Percentiles rank a stretch among this genome's conserved stretches.
Conservation (phyloP, 495 filamentous ascomycete species). For the Clavariopsis aquatica region DNA sequence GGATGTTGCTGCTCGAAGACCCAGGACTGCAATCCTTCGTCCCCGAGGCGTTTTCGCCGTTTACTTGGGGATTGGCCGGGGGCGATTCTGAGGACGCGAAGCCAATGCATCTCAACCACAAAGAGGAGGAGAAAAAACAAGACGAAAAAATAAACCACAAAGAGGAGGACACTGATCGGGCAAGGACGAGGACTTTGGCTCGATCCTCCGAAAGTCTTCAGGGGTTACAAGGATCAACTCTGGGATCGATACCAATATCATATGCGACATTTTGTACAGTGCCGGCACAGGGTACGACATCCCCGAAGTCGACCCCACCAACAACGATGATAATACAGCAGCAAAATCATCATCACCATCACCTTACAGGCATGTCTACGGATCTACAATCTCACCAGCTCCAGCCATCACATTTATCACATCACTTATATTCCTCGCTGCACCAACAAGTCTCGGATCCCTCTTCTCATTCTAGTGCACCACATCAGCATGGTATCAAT, state of each 20-base stretch:
- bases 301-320: conserved; percentile 15
- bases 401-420: conserved; percentile 10
- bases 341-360: not conserved
- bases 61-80: conserved; percentile 46
- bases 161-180: not conserved
- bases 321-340: conserved; percentile 9
- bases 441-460: conserved; percentile 2
- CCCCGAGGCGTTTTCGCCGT: conserved; percentile 44
- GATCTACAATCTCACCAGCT: not conserved
- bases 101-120: not conserved
- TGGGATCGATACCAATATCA: conserved; percentile 28
- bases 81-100: not conserved
- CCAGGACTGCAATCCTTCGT: conserved; percentile 46
- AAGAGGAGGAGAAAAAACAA: conserved; percentile 9
- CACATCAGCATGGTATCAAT: conserved; percentile 1
- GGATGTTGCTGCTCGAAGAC: conserved; percentile 53
- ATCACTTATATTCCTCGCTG: conserved; percentile 24
- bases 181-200: not conserved
- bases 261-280: conserved; percentile 22
- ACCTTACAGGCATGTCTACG: not conserved
- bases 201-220: conserved; percentile 25
- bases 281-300: conserved; percentile 27
- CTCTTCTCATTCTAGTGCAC: not conserved
- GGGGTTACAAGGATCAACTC: conserved; percentile 25
- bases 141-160: not conserved